phyloP scores from a whole-genome alignment of 2,329 filamentous ascomycete species.

The Diaporthe sp. region DNA sequence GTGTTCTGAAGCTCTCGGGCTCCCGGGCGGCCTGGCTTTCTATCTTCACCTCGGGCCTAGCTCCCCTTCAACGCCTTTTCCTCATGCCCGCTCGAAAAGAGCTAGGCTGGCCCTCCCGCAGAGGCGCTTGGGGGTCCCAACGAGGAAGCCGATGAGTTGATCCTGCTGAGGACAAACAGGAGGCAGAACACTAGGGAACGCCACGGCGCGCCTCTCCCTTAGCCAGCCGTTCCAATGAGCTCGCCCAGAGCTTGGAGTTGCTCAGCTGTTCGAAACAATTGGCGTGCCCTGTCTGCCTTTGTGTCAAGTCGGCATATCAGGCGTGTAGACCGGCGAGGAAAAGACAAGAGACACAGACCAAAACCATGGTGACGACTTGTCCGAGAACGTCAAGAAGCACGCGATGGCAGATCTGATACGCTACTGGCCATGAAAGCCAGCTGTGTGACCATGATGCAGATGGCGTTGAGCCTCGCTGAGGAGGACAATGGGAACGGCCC shows the following conservation, averaged over 20 bases:
- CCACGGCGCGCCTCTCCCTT: constrained; percentile 31
- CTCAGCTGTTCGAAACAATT: constrained; percentile 22
- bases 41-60: constrained; percentile 20
- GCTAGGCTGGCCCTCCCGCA: constrained; percentile 23
- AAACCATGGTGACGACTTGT: background rate
- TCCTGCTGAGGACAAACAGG: constrained; percentile 28
- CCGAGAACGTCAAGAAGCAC: background rate
- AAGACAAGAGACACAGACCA: background rate
- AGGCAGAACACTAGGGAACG: constrained; percentile 22
- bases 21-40: background rate
- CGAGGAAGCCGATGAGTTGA: constrained; percentile 32
- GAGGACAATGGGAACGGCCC: constrained; percentile 29
- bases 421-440: background rate
- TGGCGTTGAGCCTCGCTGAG: constrained; percentile 12
- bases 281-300: background rate
- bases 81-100: constrained; percentile 11
- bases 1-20: constrained; percentile 27
- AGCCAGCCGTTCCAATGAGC: constrained; percentile 21
- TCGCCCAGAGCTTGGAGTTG: constrained; percentile 2
- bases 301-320: background rate
- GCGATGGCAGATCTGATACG: background rate
- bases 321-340: background rate
- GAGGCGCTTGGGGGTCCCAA: constrained; percentile 6
- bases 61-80: constrained; percentile 18
- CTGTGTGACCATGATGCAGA: constrained; percentile 7